A percentile compares a stretch with the other conserved stretches of the same genome.
Evolutionary conservation across 495 filamentous ascomycete genomes (phyloP).

Genomic region (Tetracladium setigerum): DNA sequence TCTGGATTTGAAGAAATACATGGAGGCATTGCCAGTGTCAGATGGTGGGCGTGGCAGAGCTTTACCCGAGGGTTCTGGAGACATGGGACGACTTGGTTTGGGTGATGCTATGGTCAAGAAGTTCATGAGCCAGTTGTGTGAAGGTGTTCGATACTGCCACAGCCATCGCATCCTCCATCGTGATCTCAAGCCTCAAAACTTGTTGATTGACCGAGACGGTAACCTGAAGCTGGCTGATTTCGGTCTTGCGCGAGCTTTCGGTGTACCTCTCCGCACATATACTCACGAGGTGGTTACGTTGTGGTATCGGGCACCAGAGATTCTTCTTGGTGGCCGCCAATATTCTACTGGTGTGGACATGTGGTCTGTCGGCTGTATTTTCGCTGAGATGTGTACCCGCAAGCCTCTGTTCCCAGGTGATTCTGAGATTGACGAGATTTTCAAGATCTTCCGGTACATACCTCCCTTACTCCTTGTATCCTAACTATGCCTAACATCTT

Average conservation of each 20-base stretch:
- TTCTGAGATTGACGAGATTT: slow-evolving; percentile 99
- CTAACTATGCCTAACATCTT: slow-evolving; percentile 5
- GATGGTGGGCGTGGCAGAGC: slow-evolving; percentile 87
- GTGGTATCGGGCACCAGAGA: slow-evolving; percentile 98
- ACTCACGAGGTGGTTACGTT: slow-evolving; percentile 98
- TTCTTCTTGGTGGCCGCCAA: slow-evolving; percentile 91
- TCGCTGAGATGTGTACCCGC: slow-evolving; percentile 98
- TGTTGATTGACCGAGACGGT: slow-evolving; percentile 89
- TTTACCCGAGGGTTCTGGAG: slow-evolving; percentile 69
- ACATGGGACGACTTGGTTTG: slow-evolving; percentile 64
- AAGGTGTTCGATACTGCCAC: slow-evolving; percentile 92
- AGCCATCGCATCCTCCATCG: slow-evolving; percentile 90
- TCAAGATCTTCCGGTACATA: slow-evolving; percentile 93
- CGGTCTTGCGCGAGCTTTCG: slow-evolving; percentile 90
- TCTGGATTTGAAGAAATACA: slow-evolving; percentile 94
- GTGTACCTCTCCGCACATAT: slow-evolving; percentile 92
- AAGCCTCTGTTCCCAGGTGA: slow-evolving; percentile 97
- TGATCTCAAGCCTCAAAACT: slow-evolving; percentile 96
- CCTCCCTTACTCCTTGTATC: background rate
- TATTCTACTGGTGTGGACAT: slow-evolving; percentile 99
- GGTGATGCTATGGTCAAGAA: slow-evolving; percentile 91
- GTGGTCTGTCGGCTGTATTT: slow-evolving; percentile 99
- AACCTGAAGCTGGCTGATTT: slow-evolving; percentile 98
- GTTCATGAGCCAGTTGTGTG: slow-evolving; percentile 91
- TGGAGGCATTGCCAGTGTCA: slow-evolving; percentile 89